These are phyloP conservation scores for Sclerotinia trifoliorum DNA, from an alignment of 2,329 filamentous ascomycete genomes.

Conservation along the genomic window DNA sequence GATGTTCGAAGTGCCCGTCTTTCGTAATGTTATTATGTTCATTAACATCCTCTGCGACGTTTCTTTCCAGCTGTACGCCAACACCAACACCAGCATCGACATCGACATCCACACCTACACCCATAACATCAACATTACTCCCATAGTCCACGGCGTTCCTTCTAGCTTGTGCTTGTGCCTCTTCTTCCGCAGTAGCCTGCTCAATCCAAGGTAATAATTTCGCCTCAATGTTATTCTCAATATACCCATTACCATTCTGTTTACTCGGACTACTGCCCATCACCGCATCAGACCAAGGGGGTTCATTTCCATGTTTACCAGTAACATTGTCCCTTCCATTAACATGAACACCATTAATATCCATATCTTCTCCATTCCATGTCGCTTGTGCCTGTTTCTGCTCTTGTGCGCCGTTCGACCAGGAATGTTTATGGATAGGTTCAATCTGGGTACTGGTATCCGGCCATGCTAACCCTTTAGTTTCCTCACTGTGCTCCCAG, in stretches of 20 bases:
- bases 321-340: background rate
- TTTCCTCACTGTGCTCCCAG: constrained; percentile 9
- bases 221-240: constrained; percentile 21
- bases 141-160: constrained; percentile 10
- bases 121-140: background rate
- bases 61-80: background rate
- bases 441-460: constrained; percentile 9
- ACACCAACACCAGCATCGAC: background rate
- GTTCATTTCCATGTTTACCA: background rate
- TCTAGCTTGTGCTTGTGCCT: constrained; percentile 19
- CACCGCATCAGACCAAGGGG: constrained; percentile 18
- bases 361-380: constrained; percentile 10
- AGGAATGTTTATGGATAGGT: constrained; percentile 2
- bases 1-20: background rate
- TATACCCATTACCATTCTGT: constrained; percentile 13
- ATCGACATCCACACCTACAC: background rate
- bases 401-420: background rate
- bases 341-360: background rate
- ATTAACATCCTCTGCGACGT: background rate
- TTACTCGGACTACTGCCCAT: constrained; percentile 13
- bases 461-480: constrained; percentile 11
- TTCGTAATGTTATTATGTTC: background rate
- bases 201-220: constrained; percentile 22
- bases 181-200: constrained; percentile 20
- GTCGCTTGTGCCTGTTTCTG: background rate